Base-by-base conservation (phyloP, 2,329 filamentous ascomycete species). In the Colletotrichum theobromicola region DNA sequence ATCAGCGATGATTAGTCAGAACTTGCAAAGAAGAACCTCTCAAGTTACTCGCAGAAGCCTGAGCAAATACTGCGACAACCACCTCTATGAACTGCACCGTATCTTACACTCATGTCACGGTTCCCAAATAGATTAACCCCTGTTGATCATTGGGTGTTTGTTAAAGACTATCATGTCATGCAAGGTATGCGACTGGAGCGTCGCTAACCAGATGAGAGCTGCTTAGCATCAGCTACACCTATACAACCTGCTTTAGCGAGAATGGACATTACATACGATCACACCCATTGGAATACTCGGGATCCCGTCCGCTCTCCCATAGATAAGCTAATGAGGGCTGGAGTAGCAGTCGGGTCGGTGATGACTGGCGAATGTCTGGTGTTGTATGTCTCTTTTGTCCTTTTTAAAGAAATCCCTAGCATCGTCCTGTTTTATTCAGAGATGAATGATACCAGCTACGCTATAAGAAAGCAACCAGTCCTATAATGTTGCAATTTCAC, bases 291-390 rank as follows among this genome's bases (percentile, higher is more conserved):
- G 26, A 58, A 28, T 30, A n/a, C 35, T 71, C 50, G 35, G 46
- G 69, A 71, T 71, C 28, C 35, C 50, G 62, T 67, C 53, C 63
- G 63, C 69, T 67, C 35, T 71, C 63, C 53, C 35, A 60, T 70
- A 42, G 46, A 58, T 34, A 57, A 55, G 46, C 46, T 16, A 71
- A 7, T 60, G 30, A 60, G 30, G 28, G 28, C 57, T 32, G 28
- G 16, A 60, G 26, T 32, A 34, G 57, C n/a, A n/a, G 30, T 60
- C 28, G 57, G 57, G 18, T 57, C 32, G 57, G 30, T 34, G 57
- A 32, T 12, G 28, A 60, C 30, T 18, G 28, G 57, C 30, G 57
- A 60, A 34, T 34, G 28, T 28, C 30, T 4, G 30, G 57, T 34
- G 57, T 16, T 34, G 57, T 34, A 60, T 60, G 28, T n/a, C 15